A percentile compares a stretch with the other conserved stretches of the same genome.
These are phyloP conservation scores for Trichosporon asahii DNA, from an alignment of 1,284 basidiomycete species.

Conservation along the genomic window DNA sequence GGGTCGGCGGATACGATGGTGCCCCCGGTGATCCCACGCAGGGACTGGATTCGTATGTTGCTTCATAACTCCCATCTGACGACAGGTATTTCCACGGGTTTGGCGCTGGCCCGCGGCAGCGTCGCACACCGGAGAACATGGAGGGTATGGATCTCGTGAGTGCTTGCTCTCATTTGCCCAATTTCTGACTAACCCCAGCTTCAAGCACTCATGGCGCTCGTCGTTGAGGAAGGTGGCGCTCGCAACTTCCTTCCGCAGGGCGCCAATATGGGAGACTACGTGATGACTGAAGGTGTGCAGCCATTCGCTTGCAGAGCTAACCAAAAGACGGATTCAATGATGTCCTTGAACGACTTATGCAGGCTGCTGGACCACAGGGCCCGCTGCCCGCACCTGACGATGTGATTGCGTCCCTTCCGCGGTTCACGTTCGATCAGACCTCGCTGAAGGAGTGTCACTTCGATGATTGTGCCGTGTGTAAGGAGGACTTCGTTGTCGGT, in stretches of 20 bases:
- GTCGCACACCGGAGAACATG: background rate
- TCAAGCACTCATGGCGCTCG: slow-evolving; percentile 33
- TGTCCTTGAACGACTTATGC: slow-evolving; percentile 48
- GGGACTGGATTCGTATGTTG: slow-evolving; percentile 17
- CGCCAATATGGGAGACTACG: slow-evolving; percentile 44
- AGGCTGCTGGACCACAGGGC: slow-evolving; percentile 48
- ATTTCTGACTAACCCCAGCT: slow-evolving; percentile 25
- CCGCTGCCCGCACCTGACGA: slow-evolving; percentile 46
- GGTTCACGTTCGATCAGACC: slow-evolving; percentile 40
- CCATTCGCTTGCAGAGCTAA: background rate
- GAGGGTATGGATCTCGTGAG: slow-evolving; percentile 33
- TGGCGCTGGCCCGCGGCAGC: slow-evolving; percentile 24
- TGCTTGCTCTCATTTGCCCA: background rate
- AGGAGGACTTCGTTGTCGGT: slow-evolving; percentile 44
- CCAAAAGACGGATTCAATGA: slow-evolving; percentile 45
- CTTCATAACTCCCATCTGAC: background rate
- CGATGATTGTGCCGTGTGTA: slow-evolving; percentile 50
- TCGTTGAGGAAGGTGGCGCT: slow-evolving; percentile 32
- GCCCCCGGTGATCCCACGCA: slow-evolving; percentile 15
- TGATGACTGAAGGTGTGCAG: slow-evolving; percentile 41
- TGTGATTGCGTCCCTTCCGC: slow-evolving; percentile 47
- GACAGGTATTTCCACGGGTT: slow-evolving; percentile 38
- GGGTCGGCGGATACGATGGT: slow-evolving; percentile 14
- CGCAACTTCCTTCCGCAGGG: slow-evolving; percentile 20
- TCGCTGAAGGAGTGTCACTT: slow-evolving; percentile 36